These are phyloP conservation scores for Polytrichum formosum DNA, from an alignment of 225 moss, liverwort and hornwort species.

Conservation along the genomic window DNA sequence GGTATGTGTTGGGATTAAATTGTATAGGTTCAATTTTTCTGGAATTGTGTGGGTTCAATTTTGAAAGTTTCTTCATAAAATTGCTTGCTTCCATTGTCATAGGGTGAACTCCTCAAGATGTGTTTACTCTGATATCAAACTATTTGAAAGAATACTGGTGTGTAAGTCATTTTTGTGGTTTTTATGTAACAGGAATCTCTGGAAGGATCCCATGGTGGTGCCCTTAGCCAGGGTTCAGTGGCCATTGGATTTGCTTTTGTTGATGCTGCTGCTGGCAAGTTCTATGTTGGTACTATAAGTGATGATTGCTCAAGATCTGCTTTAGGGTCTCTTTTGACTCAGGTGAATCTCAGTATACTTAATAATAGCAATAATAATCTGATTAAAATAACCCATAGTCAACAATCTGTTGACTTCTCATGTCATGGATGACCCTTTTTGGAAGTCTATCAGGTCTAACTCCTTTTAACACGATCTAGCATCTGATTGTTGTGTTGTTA, in stretches of 20 bases:
- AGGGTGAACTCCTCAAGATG: too few species aligned
- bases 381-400: background rate
- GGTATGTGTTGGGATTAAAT: conserved; percentile 28
- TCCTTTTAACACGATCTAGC: too few species aligned
- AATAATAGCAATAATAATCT: too few species aligned
- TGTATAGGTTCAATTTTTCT: background rate
- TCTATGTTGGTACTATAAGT: conserved; percentile 72
- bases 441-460: too few species aligned
- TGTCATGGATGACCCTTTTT: too few species aligned
- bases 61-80: too few species aligned
- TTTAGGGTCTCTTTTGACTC: conserved; percentile 66
- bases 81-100: too few species aligned
- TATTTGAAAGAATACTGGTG: too few species aligned
- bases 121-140: too few species aligned
- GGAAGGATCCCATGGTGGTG: conserved; percentile 19
- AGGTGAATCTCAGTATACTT: conserved; percentile 30
- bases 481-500: background rate
- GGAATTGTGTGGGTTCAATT: too few species aligned
- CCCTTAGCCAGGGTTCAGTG: conserved; percentile 39
- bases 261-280: conserved; percentile 91
- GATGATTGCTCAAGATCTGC: conserved; percentile 82
- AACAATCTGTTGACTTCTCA: background rate
- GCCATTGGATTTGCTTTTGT: conserved; percentile 83
- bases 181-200: conserved; percentile 33
- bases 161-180: too few species aligned